Conservation (phyloP, 2,329 filamentous ascomycete genomes). For the Aureobasidium sp. region DNA sequence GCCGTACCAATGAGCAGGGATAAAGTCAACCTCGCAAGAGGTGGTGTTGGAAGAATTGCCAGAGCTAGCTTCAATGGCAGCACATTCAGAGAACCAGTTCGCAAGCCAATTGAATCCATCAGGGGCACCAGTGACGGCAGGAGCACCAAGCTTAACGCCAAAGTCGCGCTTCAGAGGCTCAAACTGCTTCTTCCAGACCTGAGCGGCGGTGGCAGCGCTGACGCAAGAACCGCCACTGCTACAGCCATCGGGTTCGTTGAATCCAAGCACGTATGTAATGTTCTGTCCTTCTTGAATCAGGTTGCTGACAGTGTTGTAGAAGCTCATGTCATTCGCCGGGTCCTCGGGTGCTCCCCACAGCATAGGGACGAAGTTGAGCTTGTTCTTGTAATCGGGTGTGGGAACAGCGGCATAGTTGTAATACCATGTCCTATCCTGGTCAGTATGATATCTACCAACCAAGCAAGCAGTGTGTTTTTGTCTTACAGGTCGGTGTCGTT, state of each 20-base stretch:
- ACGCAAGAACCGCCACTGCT: slow-evolving; percentile 57
- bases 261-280: slow-evolving; percentile 62
- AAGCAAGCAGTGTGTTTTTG: neutral
- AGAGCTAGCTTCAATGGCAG: slow-evolving; percentile 14
- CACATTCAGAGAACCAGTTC: slow-evolving; percentile 56
- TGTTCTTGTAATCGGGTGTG: slow-evolving; percentile 29
- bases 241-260: slow-evolving; percentile 70
- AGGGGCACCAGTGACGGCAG: slow-evolving; percentile 58
- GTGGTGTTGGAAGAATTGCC: slow-evolving; percentile 24
- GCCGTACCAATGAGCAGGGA: slow-evolving; percentile 52
- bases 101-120: slow-evolving; percentile 60
- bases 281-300: slow-evolving; percentile 50
- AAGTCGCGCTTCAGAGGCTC: slow-evolving; percentile 56
- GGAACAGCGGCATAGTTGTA: slow-evolving; percentile 67
- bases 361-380: slow-evolving; percentile 74
- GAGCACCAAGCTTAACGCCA: slow-evolving; percentile 63
- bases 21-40: slow-evolving; percentile 42
- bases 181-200: slow-evolving; percentile 64
- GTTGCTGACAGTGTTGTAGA: slow-evolving; percentile 52
- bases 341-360: slow-evolving; percentile 57
- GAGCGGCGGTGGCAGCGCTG: slow-evolving; percentile 53
- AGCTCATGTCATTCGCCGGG: slow-evolving; percentile 46
- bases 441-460: neutral
- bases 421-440: slow-evolving; percentile 57
- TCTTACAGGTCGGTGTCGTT: slow-evolving; percentile 46